Conservation (phyloP, 1,284 basidiomycete species). For the Ceratobasidium sp. region DNA sequence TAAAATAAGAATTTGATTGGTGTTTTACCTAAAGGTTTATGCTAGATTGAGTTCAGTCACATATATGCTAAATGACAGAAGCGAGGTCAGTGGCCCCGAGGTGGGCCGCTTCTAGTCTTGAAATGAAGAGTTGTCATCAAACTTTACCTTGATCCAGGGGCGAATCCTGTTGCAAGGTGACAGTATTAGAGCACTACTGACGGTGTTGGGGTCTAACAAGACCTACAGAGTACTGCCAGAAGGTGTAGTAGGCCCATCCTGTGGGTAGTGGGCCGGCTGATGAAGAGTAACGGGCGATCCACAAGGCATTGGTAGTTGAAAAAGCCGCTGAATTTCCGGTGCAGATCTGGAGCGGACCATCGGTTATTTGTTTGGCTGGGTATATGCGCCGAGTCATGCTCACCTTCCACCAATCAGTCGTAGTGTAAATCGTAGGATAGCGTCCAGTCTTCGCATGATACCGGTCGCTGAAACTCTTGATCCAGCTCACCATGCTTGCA, state of each 20-base stretch:
- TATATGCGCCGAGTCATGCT: not conserved
- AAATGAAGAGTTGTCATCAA: not conserved
- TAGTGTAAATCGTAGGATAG: constrained; percentile 67
- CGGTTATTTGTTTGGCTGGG: not conserved
- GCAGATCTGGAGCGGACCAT: constrained; percentile 56
- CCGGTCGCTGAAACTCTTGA: constrained; percentile 69
- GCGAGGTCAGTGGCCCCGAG: too few relatives aligned
- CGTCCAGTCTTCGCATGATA: constrained; percentile 64
- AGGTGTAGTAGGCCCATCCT: constrained; percentile 66
- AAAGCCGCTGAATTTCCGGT: constrained; percentile 68
- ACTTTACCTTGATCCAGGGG: constrained; percentile 65
- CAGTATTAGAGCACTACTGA: not conserved
- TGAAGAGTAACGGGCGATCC: constrained; percentile 67
- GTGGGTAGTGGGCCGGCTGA: constrained; percentile 65
- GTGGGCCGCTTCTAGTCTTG: too few relatives aligned
- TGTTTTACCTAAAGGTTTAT: too few relatives aligned
- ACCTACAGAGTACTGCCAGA: constrained; percentile 71
- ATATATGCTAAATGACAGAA: too few relatives aligned
- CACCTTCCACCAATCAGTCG: constrained; percentile 70
- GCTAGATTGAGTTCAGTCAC: too few relatives aligned
- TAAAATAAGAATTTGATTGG: too few relatives aligned
- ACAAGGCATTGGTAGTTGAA: constrained; percentile 64
- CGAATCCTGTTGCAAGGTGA: not conserved
- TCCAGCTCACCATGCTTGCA: constrained; percentile 70
- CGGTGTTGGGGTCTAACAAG: constrained; percentile 65